Conservation (phyloP, 441 rosid species). For the Erodium texanum region DNA sequence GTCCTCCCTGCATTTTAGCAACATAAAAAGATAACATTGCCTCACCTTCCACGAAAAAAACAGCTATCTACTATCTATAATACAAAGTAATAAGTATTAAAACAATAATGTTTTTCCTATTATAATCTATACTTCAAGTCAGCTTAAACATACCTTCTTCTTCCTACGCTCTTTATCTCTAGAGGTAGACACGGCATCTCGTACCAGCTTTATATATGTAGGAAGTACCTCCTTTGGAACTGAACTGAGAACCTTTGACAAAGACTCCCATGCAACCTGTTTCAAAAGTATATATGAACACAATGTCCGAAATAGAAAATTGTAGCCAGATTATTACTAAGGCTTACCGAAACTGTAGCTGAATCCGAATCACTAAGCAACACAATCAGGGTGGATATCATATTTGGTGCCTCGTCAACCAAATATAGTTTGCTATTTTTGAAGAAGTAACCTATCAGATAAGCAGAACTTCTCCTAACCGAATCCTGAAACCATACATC, state of each 20-base stretch:
- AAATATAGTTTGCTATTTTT: conserved; percentile 88
- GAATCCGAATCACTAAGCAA: conserved; percentile 90
- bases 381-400: conserved; percentile 81
- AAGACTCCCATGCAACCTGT: conserved; percentile 97
- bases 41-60: conserved; percentile 16
- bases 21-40: conserved; percentile 5
- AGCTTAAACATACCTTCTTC: conserved; percentile 54
- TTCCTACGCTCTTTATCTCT: conserved; percentile 91
- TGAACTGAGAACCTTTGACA: conserved; percentile 78
- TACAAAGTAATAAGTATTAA: neutral
- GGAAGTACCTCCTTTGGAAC: conserved; percentile 96
- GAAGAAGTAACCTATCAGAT: conserved; percentile 87
- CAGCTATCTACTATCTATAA: neutral
- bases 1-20: conserved; percentile 70
- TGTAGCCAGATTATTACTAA: conserved; percentile 14
- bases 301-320: conserved; percentile 14
- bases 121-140: conserved; percentile 8
- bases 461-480: conserved; percentile 77
- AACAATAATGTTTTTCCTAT: neutral
- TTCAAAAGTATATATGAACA: conserved; percentile 20
- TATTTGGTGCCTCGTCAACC: conserved; percentile 94
- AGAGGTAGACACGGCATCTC: conserved; percentile 94
- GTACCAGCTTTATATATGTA: conserved; percentile 77
- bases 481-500: conserved; percentile 25
- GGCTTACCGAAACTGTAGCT: conserved; percentile 65